Evolutionary conservation across 306 rosid species (phyloP).

Genomic region (Inga leiocalycina): DNA sequence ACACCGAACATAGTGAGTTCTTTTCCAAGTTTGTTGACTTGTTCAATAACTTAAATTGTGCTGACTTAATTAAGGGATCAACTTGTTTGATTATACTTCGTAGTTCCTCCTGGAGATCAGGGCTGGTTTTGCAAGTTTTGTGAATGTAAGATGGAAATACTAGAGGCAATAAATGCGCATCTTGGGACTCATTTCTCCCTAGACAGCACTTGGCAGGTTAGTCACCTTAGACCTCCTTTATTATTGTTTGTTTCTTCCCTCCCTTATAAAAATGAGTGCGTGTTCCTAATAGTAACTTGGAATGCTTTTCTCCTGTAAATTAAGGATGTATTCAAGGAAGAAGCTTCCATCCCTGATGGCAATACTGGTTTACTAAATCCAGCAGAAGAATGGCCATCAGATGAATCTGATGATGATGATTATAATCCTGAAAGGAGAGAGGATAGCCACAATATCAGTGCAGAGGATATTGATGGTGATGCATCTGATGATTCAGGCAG

Average conservation of each 20-base stretch:
- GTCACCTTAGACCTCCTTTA: constrained; percentile 15
- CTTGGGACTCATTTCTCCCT: constrained; percentile 78
- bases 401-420: constrained; percentile 91
- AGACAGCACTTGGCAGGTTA: constrained; percentile 81
- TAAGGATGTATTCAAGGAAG: constrained; percentile 89
- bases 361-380: constrained; percentile 54
- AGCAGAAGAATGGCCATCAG: constrained; percentile 88
- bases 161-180: constrained; percentile 81
- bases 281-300: constrained; percentile 18
- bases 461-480: constrained; percentile 49
- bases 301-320: constrained; percentile 21
- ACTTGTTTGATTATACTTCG: constrained; percentile 35
- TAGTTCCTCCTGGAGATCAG: constrained; percentile 81
- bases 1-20: constrained; percentile 68
- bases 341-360: constrained; percentile 75
- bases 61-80: constrained; percentile 26
- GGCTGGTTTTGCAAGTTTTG: constrained; percentile 88
- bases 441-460: constrained; percentile 43
- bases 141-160: constrained; percentile 83
- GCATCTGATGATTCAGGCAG: constrained; percentile 50
- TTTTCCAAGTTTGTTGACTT: constrained; percentile 27
- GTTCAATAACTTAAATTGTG: constrained; percentile 17
- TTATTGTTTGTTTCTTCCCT: neutral
- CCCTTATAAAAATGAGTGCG: neutral
- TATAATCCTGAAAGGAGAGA: constrained; percentile 78